A percentile compares a stretch with the other conserved stretches of the same genome.
Conservation (phyloP, 2,329 filamentous ascomycete genomes). For the Penicillium sp. region DNA sequence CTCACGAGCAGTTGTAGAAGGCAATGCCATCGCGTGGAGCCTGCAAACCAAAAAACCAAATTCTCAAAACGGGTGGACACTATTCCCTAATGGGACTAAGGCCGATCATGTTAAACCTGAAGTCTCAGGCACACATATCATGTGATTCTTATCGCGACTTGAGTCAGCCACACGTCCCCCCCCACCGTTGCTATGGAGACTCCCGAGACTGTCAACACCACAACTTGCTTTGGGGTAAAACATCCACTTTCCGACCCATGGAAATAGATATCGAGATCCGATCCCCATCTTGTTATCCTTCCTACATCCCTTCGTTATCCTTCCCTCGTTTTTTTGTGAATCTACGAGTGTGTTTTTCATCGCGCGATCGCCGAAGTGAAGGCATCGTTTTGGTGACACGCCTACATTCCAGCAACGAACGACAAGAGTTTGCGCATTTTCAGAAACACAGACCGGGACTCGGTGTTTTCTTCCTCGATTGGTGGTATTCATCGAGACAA, state of each 20-base stretch:
- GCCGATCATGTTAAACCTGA: conserved; percentile 18
- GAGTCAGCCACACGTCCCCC: conserved; percentile 18
- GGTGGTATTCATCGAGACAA: conserved; percentile 13
- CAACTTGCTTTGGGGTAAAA: conserved; percentile 31
- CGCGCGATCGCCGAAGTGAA: conserved; percentile 17
- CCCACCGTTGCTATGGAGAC: conserved; percentile 36
- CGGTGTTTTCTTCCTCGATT: conserved; percentile 20
- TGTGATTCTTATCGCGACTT: conserved; percentile 15
- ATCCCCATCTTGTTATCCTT: conserved; percentile 17
- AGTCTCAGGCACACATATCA: conserved; percentile 10
- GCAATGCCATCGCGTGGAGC: background rate
- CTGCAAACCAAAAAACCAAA: conserved; percentile 10
- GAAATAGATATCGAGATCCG: conserved; percentile 28
- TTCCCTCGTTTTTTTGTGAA: conserved; percentile 10
- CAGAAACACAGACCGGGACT: conserved; percentile 16
- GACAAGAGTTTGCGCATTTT: conserved; percentile 22
- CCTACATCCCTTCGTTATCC: conserved; percentile 29
- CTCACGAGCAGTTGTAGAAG: conserved; percentile 21
- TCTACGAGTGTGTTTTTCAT: conserved; percentile 12
- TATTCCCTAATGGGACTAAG: conserved; percentile 17
- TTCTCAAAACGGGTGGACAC: conserved; percentile 8
- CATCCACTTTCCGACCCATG: conserved; percentile 29
- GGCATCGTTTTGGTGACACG: conserved; percentile 22
- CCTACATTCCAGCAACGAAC: conserved; percentile 27
- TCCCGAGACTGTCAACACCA: conserved; percentile 38